Evolutionary conservation across 2,329 filamentous ascomycete genomes (phyloP).

Genomic region (Exophiala dermatitidis): DNA sequence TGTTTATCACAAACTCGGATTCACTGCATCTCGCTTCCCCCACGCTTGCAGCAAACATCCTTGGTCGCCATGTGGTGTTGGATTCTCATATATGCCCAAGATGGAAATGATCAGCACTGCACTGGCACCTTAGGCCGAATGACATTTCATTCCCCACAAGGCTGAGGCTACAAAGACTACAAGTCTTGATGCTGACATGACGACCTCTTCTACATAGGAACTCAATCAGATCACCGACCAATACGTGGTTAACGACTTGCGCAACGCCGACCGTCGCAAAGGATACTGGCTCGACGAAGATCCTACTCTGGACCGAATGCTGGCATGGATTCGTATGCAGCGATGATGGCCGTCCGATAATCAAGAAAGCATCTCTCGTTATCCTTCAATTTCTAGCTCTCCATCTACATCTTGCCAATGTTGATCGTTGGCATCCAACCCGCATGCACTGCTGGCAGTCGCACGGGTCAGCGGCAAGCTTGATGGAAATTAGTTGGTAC

Average conservation of each 20-base stretch:
- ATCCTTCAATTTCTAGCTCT: background rate
- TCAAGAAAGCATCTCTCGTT: background rate
- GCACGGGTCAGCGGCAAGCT: too few species aligned
- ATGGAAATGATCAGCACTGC: conserved; percentile 21
- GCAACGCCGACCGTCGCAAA: conserved; percentile 48
- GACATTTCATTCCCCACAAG: background rate
- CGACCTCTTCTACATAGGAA: conserved; percentile 39
- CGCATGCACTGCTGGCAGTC: too few species aligned
- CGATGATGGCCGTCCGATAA: conserved; percentile 21
- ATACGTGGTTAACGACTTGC: conserved; percentile 49
- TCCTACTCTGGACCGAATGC: conserved; percentile 48
- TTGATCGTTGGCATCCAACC: background rate
- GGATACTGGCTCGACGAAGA: conserved; percentile 58
- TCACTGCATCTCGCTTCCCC: background rate
- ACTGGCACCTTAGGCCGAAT: background rate
- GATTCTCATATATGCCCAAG: background rate
- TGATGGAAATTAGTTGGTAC: too few species aligned
- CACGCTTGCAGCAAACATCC: background rate
- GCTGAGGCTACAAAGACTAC: background rate
- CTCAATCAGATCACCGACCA: conserved; percentile 51
- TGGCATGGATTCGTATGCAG: conserved; percentile 38
- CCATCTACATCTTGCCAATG: background rate
- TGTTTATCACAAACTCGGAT: background rate
- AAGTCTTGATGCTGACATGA: conserved; percentile 7
- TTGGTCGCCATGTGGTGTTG: conserved; percentile 11